phyloP scores from a whole-genome alignment of 352 stramenopile genomes.

The Pythium sukuiense region DNA sequence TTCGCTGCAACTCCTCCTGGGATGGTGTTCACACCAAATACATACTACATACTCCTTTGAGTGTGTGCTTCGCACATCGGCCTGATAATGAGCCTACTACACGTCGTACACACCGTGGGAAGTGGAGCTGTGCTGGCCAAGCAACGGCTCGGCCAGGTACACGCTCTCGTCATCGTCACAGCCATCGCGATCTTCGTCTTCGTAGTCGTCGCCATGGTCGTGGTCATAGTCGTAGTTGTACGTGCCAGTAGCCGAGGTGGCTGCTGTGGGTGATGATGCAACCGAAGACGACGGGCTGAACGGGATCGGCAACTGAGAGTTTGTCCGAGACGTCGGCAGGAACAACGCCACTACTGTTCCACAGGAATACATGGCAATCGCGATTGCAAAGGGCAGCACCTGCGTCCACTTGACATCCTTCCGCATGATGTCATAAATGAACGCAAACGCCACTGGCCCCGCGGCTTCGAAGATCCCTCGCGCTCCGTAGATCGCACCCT shows the following conservation, averaged over 20 bases:
- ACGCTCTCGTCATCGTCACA: slow-evolving; percentile 32
- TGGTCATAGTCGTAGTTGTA: slow-evolving; percentile 25
- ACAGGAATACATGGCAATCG: slow-evolving; percentile 48
- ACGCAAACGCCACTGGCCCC: slow-evolving; percentile 54
- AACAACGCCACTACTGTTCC: slow-evolving; percentile 50
- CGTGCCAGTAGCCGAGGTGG: slow-evolving; percentile 13
- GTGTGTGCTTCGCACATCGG: not conserved
- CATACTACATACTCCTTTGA: too few relatives aligned
- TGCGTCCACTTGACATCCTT: slow-evolving; percentile 41
- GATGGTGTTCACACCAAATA: too few relatives aligned
- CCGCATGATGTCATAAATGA: slow-evolving; percentile 58
- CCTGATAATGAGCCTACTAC: not conserved
- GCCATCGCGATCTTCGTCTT: slow-evolving; percentile 41
- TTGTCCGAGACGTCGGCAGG: slow-evolving; percentile 32
- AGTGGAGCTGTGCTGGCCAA: slow-evolving; percentile 24
- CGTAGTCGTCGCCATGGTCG: slow-evolving; percentile 15
- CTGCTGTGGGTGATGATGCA: slow-evolving; percentile 37
- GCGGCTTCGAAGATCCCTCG: slow-evolving; percentile 64
- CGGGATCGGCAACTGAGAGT: slow-evolving; percentile 28
- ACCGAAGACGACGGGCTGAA: slow-evolving; percentile 43
- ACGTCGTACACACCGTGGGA: slow-evolving; percentile 10
- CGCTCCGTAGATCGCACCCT: slow-evolving; percentile 70
- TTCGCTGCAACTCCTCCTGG: not conserved
- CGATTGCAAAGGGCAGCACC: slow-evolving; percentile 59
- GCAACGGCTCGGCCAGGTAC: slow-evolving; percentile 50